phyloP scores from a whole-genome alignment of 108 stramenopile genomes.

The Pseudonitzschia delicatissima region DNA sequence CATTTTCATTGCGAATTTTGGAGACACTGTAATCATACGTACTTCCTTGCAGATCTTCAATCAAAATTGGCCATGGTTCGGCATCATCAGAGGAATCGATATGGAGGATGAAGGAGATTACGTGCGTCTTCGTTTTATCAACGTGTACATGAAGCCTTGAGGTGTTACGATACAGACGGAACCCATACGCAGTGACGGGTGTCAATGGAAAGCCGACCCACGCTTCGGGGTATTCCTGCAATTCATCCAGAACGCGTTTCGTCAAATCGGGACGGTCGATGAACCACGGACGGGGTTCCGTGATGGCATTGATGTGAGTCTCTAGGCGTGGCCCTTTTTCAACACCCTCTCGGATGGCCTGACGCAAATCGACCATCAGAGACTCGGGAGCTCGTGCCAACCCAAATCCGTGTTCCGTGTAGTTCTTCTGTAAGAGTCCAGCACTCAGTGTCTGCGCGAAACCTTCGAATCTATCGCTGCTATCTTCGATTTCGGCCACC shows the following conservation, averaged over 20 bases:
- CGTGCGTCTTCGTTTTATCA: conserved; percentile 74
- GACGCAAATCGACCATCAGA: conserved; percentile 45
- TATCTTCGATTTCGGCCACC: conserved; percentile 43
- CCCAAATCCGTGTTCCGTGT: conserved; percentile 75
- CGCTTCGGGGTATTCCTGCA: conserved; percentile 63
- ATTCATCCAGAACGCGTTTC: conserved; percentile 42
- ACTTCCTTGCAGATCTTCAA: conserved; percentile 33
- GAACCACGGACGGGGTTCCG: conserved; percentile 34
- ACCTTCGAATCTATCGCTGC: conserved; percentile 48
- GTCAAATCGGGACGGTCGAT: conserved; percentile 55
- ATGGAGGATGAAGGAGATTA: conserved; percentile 79
- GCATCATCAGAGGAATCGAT: conserved; percentile 72
- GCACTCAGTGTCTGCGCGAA: conserved; percentile 51
- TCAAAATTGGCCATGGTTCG: conserved; percentile 69
- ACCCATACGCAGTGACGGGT: conserved; percentile 63
- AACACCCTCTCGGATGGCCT: conserved; percentile 41
- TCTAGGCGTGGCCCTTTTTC: conserved; percentile 27
- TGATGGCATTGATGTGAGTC: conserved; percentile 45
- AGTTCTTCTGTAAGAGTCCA: conserved; percentile 46
- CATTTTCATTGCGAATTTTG: background rate
- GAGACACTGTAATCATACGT: background rate
- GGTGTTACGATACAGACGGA: conserved; percentile 77
- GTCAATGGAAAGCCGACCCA: conserved; percentile 55
- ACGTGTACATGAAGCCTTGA: conserved; percentile 75
- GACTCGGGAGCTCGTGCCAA: conserved; percentile 58